These are phyloP conservation scores for Periconia digitata DNA, from an alignment of 2,329 filamentous ascomycete species.

Conservation along the genomic window DNA sequence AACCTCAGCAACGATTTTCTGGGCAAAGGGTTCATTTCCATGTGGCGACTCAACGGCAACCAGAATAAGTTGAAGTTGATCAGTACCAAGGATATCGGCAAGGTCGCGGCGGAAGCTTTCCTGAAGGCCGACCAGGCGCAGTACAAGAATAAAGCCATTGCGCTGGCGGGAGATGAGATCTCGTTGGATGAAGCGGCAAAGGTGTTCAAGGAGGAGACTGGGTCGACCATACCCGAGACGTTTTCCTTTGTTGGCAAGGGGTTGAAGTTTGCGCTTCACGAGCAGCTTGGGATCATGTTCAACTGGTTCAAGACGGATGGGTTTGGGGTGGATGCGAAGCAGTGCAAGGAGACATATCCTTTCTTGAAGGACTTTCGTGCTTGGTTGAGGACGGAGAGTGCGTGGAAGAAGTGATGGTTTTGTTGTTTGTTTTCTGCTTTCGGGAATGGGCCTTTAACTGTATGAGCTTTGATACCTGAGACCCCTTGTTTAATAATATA, in stretches of 20 bases:
- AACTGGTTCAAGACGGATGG: slow-evolving; percentile 51
- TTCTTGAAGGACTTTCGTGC: slow-evolving; percentile 47
- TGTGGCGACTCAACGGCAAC: slow-evolving; percentile 30
- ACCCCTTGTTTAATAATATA: too few relatives aligned
- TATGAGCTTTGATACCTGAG: too few relatives aligned
- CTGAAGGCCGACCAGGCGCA: slow-evolving; percentile 40
- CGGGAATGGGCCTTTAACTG: too few relatives aligned
- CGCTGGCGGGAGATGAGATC: slow-evolving; percentile 54
- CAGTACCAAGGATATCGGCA: slow-evolving; percentile 2
- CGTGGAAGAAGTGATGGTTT: not conserved
- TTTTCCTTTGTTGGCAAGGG: slow-evolving; percentile 38
- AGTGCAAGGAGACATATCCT: slow-evolving; percentile 44
- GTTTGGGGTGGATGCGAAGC: slow-evolving; percentile 47
- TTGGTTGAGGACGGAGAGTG: slow-evolving; percentile 51
- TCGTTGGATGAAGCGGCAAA: slow-evolving; percentile 43
- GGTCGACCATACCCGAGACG: slow-evolving; percentile 44
- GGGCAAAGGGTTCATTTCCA: slow-evolving; percentile 49
- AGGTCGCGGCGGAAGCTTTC: slow-evolving; percentile 3
- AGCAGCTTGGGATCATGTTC: slow-evolving; percentile 48
- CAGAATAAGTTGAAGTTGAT: slow-evolving; percentile 1
- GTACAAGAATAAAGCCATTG: slow-evolving; percentile 45
- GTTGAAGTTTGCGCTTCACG: slow-evolving; percentile 33
- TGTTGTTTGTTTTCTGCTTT: too few relatives aligned
- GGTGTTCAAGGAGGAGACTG: slow-evolving; percentile 49
- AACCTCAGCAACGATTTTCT: slow-evolving; percentile 51